Conservation (phyloP, 2,329 filamentous ascomycete species). For the Colletotrichum sp. region DNA sequence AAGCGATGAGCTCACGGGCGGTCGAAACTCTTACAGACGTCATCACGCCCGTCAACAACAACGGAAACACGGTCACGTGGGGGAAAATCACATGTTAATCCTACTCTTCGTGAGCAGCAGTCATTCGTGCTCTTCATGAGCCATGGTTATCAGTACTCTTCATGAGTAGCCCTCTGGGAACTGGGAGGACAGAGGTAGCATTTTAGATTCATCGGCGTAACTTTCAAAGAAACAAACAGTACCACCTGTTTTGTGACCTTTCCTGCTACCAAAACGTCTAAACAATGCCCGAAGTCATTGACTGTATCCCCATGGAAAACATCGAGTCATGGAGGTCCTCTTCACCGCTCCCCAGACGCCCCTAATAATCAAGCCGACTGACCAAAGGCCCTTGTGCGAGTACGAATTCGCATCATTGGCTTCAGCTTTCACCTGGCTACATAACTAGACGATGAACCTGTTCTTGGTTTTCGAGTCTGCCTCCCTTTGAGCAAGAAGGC, state of each 20-base stretch:
- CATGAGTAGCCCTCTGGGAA: neutral
- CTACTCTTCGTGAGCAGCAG: neutral
- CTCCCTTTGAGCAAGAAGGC: neutral
- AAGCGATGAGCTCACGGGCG: neutral
- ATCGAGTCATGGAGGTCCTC: neutral
- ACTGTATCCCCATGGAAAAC: fast-evolving
- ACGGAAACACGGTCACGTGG: neutral
- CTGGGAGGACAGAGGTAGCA: neutral
- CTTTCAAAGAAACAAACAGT: neutral
- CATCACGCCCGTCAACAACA: neutral
- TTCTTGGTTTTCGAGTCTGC: neutral
- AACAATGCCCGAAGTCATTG: fast-evolving
- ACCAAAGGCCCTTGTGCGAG: neutral
- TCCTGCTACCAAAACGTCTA: no score
- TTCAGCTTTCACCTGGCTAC: neutral
- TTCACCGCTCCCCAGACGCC: neutral
- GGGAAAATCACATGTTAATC: neutral
- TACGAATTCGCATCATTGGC: neutral
- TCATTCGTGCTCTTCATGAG: neutral
- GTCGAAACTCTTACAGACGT: neutral
- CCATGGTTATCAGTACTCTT: neutral
- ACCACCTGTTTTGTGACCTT: neutral
- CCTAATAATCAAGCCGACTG: neutral
- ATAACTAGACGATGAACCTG: neutral
- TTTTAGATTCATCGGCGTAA: neutral